These are phyloP conservation scores for Hypericum perforatum DNA, from an alignment of 345 rosid species.

Conservation along the genomic window DNA sequence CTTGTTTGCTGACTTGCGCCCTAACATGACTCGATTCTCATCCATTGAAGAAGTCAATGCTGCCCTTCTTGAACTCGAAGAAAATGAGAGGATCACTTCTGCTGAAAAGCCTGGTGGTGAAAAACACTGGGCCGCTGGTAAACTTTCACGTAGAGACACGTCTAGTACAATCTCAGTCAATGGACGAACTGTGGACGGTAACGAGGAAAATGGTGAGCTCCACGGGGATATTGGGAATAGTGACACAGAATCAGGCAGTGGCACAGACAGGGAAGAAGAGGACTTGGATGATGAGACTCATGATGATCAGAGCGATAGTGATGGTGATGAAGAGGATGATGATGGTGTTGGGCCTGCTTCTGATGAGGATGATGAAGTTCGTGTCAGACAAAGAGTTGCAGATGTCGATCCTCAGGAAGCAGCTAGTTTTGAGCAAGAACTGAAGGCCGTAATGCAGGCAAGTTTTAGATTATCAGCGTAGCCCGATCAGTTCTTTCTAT, in stretches of 20 bases:
- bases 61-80: conserved; percentile 71
- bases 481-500: neutral
- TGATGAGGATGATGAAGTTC: conserved; percentile 84
- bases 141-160: conserved; percentile 34
- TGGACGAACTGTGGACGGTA: conserved; percentile 32
- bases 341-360: conserved; percentile 64
- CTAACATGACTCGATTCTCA: conserved; percentile 66
- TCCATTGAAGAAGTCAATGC: conserved; percentile 78
- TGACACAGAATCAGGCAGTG: conserved; percentile 83
- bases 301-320: conserved; percentile 54
- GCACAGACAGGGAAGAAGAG: conserved; percentile 60
- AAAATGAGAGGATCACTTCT: conserved; percentile 50
- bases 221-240: conserved; percentile 53
- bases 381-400: conserved; percentile 68
- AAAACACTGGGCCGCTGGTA: conserved; percentile 55
- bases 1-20: conserved; percentile 80
- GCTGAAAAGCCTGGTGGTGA: conserved; percentile 52
- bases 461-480: conserved; percentile 6
- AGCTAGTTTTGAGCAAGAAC: conserved; percentile 76
- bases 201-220: conserved; percentile 62
- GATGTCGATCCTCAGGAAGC: conserved; percentile 75
- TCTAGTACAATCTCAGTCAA: conserved; percentile 37
- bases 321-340: conserved; percentile 55
- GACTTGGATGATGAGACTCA: conserved; percentile 73
- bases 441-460: conserved; percentile 89